Base-by-base conservation (phyloP, 345 rosid genomes). In the Acer campestre region DNA sequence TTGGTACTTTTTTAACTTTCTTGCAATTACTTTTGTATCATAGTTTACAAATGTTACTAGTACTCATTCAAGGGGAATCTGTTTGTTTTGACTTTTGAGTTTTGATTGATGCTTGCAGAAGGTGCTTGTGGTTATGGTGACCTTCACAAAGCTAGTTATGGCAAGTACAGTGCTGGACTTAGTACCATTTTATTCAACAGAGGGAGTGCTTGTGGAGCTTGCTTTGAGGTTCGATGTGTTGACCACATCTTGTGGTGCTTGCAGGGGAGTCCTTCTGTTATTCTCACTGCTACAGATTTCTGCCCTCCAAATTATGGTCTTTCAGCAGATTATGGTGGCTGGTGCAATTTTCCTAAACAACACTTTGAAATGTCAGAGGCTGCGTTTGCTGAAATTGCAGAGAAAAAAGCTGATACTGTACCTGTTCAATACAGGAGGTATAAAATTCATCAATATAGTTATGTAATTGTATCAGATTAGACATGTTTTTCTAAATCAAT, bases 91-190 rank as follows among this genome's bases (percentile, higher is more conserved):
- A 7, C 10, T 8, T 42, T 56, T 7, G 10, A 7, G 2, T 8
- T 42, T 56, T n/a, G n/a, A 22, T 56, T 59, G 46, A 42, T 8
- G 63, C 8, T 79, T 75, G 82, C 86, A 93, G 98, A 86, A 78
- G 98, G 98, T 68, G 98, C 98, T 73, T 95, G 98, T 82, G 98
- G 98, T 53, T 93, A 89, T 78, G 98, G 97, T 62, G 98, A 91
- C 79, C 88, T 95, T 77, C 91, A 84, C 78, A 88, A 68, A 82
- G 87, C 89, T 76, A 84, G 84, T 83, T 95, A 90, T 74, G 98
- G 93, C 7, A 83, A 82, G 74, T 83, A 86, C 85, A 89, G 90
- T 84, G 94, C 97, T 53, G 95, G 97, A 71, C 80, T 95, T 55
- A 95, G 98, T 78, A 85, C 87, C 53, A 91, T 85, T 87, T 76